These are phyloP conservation scores for Fusarium sp. DNA, from an alignment of 2,329 filamentous ascomycete genomes.

Conservation along the genomic window DNA sequence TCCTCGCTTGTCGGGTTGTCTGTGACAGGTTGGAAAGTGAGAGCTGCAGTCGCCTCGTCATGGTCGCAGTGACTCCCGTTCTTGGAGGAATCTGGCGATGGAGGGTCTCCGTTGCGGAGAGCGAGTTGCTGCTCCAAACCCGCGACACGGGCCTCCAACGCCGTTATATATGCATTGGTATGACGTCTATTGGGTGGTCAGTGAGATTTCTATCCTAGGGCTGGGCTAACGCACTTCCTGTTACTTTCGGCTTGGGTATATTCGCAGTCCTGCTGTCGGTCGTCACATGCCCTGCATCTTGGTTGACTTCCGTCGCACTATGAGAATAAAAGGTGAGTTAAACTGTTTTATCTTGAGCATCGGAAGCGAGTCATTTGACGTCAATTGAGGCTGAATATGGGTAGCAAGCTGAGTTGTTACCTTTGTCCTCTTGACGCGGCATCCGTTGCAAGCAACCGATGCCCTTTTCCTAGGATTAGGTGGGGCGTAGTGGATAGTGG, in stretches of 20 bases:
- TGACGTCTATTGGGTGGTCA: neutral
- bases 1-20: neutral
- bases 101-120: neutral
- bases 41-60: neutral
- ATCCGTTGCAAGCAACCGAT: slow-evolving; percentile 10
- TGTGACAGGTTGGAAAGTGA: neutral
- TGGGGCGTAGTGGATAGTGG: neutral
- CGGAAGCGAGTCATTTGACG: neutral
- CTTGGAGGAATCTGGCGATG: neutral
- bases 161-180: slow-evolving; percentile 7
- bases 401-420: neutral
- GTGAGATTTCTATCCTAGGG: fast-evolving
- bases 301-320: slow-evolving; percentile 14
- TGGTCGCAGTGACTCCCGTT: neutral
- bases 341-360: no score
- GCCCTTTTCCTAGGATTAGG: slow-evolving; percentile 10
- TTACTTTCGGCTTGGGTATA: slow-evolving; percentile 12
- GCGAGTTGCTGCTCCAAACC: slow-evolving; percentile 2
- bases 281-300: slow-evolving; percentile 2
- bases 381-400: neutral
- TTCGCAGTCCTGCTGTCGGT: slow-evolving; percentile 4
- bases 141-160: slow-evolving; percentile 1
- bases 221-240: neutral
- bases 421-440: slow-evolving; percentile 11
- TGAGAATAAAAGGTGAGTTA: neutral